Evolutionary conservation across 306 rosid species (phyloP).

Genomic region (Castanospermum australe): DNA sequence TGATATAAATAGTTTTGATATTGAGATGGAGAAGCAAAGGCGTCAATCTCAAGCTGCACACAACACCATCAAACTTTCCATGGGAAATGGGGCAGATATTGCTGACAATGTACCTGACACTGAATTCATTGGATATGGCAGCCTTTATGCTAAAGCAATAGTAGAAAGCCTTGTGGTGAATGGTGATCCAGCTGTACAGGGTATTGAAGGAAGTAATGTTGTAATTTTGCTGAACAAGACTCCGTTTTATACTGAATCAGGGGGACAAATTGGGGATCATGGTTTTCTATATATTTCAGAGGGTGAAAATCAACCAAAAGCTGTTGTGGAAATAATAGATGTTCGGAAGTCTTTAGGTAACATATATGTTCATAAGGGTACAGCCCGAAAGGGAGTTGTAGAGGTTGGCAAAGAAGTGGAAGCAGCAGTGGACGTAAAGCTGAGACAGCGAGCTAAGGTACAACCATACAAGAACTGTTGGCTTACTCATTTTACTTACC

Average conservation of each 20-base stretch:
- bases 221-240: slow-evolving; percentile 82
- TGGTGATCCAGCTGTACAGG: slow-evolving; percentile 70
- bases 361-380: slow-evolving; percentile 90
- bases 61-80: slow-evolving; percentile 69
- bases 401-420: slow-evolving; percentile 95
- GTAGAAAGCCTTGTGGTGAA: slow-evolving; percentile 80
- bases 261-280: slow-evolving; percentile 92
- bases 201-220: slow-evolving; percentile 76
- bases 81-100: slow-evolving; percentile 65
- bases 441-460: slow-evolving; percentile 94
- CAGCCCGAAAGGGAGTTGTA: slow-evolving; percentile 71
- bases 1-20: slow-evolving; percentile 78
- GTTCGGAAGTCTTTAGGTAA: slow-evolving; percentile 88
- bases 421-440: slow-evolving; percentile 75
- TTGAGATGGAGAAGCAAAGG: slow-evolving; percentile 93
- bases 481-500: background rate
- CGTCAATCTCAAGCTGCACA: slow-evolving; percentile 99
- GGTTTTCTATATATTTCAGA: slow-evolving; percentile 71
- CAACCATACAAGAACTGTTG: slow-evolving; percentile 8
- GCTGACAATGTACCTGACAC: slow-evolving; percentile 68
- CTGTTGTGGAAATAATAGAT: slow-evolving; percentile 79
- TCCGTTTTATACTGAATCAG: slow-evolving; percentile 98
- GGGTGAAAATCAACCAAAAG: slow-evolving; percentile 58
- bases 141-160: slow-evolving; percentile 71
- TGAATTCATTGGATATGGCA: slow-evolving; percentile 85